These are phyloP conservation scores for Backusella sp. DNA, from an alignment of 192 early-diverging fungal species.

Conservation along the genomic window DNA sequence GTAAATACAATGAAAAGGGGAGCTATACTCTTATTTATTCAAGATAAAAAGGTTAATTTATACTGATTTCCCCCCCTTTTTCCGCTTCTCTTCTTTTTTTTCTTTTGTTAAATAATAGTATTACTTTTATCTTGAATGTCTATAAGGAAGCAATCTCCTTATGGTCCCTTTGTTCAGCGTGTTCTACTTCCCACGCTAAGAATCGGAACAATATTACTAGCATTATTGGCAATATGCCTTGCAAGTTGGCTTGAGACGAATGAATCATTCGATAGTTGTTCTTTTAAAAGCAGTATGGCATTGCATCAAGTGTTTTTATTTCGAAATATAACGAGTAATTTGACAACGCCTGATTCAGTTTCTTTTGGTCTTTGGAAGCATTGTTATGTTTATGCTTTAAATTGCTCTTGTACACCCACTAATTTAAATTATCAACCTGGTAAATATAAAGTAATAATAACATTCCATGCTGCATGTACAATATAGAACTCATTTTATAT, in stretches of 20 bases:
- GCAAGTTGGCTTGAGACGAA: constrained; percentile 12
- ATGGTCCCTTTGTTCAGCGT: constrained; percentile 6
- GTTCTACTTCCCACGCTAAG: constrained; percentile 2
- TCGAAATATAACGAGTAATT: constrained; percentile 11
- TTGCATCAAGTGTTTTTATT: constrained; percentile 3
- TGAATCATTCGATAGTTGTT: not conserved
- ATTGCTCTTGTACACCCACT: constrained; percentile 12
- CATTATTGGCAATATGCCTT: constrained; percentile 3
- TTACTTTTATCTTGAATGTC: not conserved
- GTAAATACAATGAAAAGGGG: constrained; percentile 2
- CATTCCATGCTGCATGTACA: not conserved
- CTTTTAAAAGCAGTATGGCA: constrained; percentile 11
- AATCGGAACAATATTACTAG: not conserved
- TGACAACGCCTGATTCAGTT: constrained; percentile 11
- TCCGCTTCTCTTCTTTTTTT: not conserved
- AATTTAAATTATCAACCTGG: constrained; percentile 9
- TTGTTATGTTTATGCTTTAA: constrained; percentile 9
- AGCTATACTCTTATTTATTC: not conserved
- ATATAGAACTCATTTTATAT: not conserved
- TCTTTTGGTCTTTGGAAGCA: constrained; percentile 14
- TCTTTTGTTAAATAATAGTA: not conserved
- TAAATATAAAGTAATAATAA: not conserved
- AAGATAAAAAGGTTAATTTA: not conserved
- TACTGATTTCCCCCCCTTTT: not conserved
- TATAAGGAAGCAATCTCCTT: constrained; percentile 13